A percentile compares a stretch with the other conserved stretches of the same genome.
Evolutionary conservation across 257 asterid genomes (phyloP).

Genomic region (Plantago major): DNA sequence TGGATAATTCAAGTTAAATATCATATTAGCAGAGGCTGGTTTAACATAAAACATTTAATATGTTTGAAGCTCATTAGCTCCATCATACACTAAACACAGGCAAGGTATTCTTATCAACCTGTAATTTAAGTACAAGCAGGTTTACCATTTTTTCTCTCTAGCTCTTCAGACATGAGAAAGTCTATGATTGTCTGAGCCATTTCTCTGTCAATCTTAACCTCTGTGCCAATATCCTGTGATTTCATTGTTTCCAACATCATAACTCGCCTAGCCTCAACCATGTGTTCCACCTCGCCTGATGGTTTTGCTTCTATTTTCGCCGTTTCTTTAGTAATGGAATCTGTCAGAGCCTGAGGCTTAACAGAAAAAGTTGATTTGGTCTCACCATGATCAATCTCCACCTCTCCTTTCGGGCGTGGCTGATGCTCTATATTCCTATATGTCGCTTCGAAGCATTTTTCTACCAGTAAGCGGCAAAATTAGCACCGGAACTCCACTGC

Average conservation of each 20-base stretch:
- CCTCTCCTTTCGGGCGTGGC: conserved; percentile 36
- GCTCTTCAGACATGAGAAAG: conserved; percentile 22
- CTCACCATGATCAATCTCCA: conserved; percentile 20
- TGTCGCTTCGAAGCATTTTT: conserved; percentile 27
- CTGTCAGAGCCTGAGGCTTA: conserved; percentile 12
- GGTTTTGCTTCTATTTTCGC: neutral
- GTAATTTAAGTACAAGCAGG: neutral
- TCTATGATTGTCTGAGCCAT: conserved; percentile 18
- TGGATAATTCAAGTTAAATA: conserved; percentile 19
- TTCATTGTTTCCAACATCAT: conserved; percentile 22
- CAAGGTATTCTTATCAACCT: too few relatives aligned
- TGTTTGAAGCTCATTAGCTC: too few relatives aligned
- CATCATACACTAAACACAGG: too few relatives aligned
- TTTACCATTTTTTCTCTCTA: conserved; percentile 39
- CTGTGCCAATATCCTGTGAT: conserved; percentile 18
- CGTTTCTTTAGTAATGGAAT: conserved; percentile 16
- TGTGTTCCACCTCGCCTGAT: too few relatives aligned
- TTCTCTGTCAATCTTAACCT: conserved; percentile 22
- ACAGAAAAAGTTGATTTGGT: conserved; percentile 2
- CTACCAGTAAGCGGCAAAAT: conserved; percentile 30
- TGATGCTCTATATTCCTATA: conserved; percentile 21
- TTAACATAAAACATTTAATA: too few relatives aligned
- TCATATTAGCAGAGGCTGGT: too few relatives aligned
- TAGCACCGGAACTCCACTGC: conserved; percentile 50
- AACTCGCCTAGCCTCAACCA: conserved; percentile 10